Conservation (phyloP, 2,329 filamentous ascomycete genomes). For the Botrytis galanthina region DNA sequence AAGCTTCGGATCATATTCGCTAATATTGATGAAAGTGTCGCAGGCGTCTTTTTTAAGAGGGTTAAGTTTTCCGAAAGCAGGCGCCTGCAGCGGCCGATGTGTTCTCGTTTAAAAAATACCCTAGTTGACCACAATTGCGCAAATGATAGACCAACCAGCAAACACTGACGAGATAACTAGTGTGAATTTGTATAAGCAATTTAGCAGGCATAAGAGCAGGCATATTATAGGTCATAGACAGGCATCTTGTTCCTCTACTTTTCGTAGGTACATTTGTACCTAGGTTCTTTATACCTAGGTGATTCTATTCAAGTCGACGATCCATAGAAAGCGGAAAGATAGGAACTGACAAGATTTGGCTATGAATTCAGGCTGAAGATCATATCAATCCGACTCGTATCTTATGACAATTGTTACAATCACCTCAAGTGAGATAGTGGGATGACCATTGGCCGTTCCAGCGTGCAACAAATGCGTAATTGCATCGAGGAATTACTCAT, state of each 20-base stretch:
- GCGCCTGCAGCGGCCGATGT: constrained; percentile 21
- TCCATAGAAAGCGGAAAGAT: constrained; percentile 8
- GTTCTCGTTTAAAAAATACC: constrained; percentile 15
- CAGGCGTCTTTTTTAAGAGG: constrained; percentile 8
- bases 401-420: not conserved
- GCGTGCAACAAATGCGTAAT: not conserved
- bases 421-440: not conserved
- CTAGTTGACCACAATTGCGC: constrained; percentile 18
- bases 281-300: constrained; percentile 5
- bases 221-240: constrained; percentile 4
- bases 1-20: constrained; percentile 16
- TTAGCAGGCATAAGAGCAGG: constrained; percentile 3
- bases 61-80: constrained; percentile 17
- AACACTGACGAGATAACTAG: constrained; percentile 7
- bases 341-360: not conserved
- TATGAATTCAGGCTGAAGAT: not conserved
- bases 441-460: not conserved
- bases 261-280: not conserved
- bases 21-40: constrained; percentile 17
- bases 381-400: not conserved
- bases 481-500: not conserved
- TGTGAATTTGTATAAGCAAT: constrained; percentile 4
- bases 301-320: constrained; percentile 7
- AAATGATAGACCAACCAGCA: constrained; percentile 17
- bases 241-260: constrained; percentile 13